Evolutionary conservation across 2,329 filamentous ascomycete genomes (phyloP), one percentile per base, ranked within the genome.

Genomic region (Xylaria sp.): DNA sequence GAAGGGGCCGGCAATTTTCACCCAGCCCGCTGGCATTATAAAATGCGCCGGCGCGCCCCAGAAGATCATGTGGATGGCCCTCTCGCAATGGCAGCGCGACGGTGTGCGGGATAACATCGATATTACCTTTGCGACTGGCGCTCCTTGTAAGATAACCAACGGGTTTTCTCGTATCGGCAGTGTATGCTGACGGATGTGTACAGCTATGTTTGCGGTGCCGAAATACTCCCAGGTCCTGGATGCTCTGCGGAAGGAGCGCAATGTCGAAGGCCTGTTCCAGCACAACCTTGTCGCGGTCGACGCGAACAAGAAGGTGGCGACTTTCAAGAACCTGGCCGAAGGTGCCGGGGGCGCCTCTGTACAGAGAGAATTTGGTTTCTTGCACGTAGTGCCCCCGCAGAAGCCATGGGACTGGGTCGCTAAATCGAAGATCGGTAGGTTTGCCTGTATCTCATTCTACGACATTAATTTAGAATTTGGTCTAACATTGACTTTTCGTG

Each of bases 401-500:
- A 78, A 77, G 71, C 73, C 77, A 1, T 78, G 72, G 69, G 75
- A 78, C 45, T 78, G 75, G 74, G 72, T 78, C n/a, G 76, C 76
- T 14, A 78, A 78, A 58, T 72, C 79, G 70, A 6, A 80, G 48
- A 72, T 78, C 54, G 76, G 76, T 84, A 30, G 85, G 74, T 69
- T 30, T 9, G n/a, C 11, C 1, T 9, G 27, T 17, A 36, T 30
- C 3, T 24, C 4, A 6, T n/a, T 47, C 4, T 19, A 54, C 7
- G 17, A 9, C 17, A 21, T 32, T 4, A n/a, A n/a, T n/a, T 24
- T 32, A 4, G 3, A 12, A 30, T 24, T 3, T 12, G 17, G 27
- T 39, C 71, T 73, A 61, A 89, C 88, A 79, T 88, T 42, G 0
- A 88, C 30, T 88, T 69, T 79, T 87, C 67, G 84, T 85, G 76